Base-by-base conservation (phyloP, 352 stramenopile species). In the Blastocystis hominis region DNA sequence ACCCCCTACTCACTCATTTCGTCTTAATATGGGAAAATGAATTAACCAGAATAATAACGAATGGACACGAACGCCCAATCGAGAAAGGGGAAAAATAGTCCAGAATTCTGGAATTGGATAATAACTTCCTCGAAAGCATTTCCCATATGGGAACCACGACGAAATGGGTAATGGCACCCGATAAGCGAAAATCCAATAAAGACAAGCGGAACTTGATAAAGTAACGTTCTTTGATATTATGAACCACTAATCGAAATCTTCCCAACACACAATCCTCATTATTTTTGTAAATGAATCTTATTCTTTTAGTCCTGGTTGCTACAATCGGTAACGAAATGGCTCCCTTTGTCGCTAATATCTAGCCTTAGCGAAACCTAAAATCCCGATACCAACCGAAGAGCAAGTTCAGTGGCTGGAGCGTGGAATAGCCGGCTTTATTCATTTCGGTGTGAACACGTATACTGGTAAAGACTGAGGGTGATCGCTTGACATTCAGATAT, bases 391-490 rank as follows among this genome's bases (percentile, higher is more conserved):
- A n/a, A 87, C 77, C 2, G 77, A 87, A 47, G 66, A 87, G n/a
- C 77, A 87, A 77, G 66, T 30, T 53, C 77, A 78, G 30, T 87
- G 77, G 77, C 61, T 78, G 10, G 66, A 87, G n/a, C 34, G 77
- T 38, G 77, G 54, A 10, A 77, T 87, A 1, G 34, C 54, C 47
- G 77, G 62, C 13, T 87, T 87, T 50, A 78, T 78, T 24, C 77
- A 87, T 44, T 87, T 87, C 46, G 77, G 77, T 34, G 77, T 87
- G 6, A 87, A 87, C 47, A 87, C 77, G 2, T 87, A 68, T 69
- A 87, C 77, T 34, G 77, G 77, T 87, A 66, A 42, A 70, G 40
- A 17, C 3, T 5, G 50, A 77, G 24, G 0, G 15, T 38, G 7
- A 10, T n/a, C 24, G 0, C 20, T n/a, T 53, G 10, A 55, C 6